Evolutionary conservation across 1,284 basidiomycete genomes (phyloP).

Genomic region (Thecaphora frezii): DNA sequence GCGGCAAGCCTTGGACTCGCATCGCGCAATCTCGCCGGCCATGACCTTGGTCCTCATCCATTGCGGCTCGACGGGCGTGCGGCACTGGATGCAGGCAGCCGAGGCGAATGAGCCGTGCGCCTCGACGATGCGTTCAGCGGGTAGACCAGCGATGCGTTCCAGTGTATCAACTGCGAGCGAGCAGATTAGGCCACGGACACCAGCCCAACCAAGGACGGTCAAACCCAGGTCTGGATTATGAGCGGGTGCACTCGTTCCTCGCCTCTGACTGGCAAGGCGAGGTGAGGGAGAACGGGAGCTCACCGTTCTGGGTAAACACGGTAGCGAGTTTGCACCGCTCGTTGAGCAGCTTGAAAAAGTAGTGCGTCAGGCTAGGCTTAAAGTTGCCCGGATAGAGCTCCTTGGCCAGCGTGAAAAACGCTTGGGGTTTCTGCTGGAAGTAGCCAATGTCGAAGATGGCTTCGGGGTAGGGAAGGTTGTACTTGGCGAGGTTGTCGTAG

Average conservation of each 20-base stretch:
- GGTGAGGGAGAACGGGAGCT: conserved; percentile 4
- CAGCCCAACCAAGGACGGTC: no score
- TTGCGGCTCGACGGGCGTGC: conserved; percentile 22
- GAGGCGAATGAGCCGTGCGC: conserved; percentile 76
- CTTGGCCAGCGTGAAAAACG: conserved; percentile 63
- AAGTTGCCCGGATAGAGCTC: conserved; percentile 87
- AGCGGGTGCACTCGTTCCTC: no score
- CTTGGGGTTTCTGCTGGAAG: conserved; percentile 59
- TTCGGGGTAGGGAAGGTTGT: conserved; percentile 65
- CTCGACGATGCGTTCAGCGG: conserved; percentile 76
- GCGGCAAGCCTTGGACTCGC: conserved; percentile 24
- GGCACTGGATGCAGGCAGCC: conserved; percentile 46
- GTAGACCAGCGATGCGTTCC: conserved; percentile 80
- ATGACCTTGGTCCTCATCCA: conserved; percentile 47
- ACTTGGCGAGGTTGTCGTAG: conserved; percentile 64
- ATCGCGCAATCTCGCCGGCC: conserved; percentile 44
- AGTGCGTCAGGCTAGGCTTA: conserved; percentile 83
- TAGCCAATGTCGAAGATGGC: conserved; percentile 65
- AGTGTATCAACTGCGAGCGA: conserved; percentile 77
- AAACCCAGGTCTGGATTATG: no score
- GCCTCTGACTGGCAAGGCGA: conserved; percentile 60
- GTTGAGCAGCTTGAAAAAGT: conserved; percentile 78
- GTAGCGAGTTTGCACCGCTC: conserved; percentile 70
- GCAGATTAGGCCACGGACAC: not conserved
- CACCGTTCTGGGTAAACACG: conserved; percentile 72